Conservation (phyloP, 2,329 filamentous ascomycete species). For the Penicillium sp. region DNA sequence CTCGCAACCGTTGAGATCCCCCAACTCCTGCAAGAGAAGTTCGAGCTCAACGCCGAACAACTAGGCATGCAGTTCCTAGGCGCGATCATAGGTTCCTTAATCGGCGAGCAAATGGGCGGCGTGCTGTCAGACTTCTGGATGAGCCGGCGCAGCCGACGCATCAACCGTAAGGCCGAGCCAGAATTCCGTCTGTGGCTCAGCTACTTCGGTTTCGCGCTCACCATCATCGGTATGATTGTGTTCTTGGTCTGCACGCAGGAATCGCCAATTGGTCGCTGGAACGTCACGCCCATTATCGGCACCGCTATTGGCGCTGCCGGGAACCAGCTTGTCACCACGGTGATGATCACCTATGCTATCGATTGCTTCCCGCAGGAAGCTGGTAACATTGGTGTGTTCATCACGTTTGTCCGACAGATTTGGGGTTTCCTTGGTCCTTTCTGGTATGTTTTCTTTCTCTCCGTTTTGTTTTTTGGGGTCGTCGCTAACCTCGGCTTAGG, state of each 20-base stretch:
- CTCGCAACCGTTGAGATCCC: conserved; percentile 61
- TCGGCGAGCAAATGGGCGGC: conserved; percentile 63
- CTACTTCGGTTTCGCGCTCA: conserved; percentile 54
- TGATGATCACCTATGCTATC: conserved; percentile 61
- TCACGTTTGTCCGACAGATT: conserved; percentile 55
- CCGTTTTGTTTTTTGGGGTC: background rate
- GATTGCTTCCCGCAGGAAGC: conserved; percentile 59
- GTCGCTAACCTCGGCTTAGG: conserved; percentile 27
- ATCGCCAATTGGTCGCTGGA: conserved; percentile 51
- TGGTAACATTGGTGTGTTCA: conserved; percentile 60
- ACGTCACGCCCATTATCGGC: conserved; percentile 58
- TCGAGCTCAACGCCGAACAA: conserved; percentile 58
- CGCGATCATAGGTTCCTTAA: conserved; percentile 58
- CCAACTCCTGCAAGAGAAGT: conserved; percentile 57
- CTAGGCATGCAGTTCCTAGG: conserved; percentile 61
- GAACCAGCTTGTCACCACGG: conserved; percentile 64
- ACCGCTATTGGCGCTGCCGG: conserved; percentile 55
- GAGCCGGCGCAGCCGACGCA: conserved; percentile 38
- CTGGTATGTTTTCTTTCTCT: conserved; percentile 29
- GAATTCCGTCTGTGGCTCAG: conserved; percentile 61
- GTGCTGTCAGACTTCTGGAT: conserved; percentile 59
- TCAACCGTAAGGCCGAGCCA: conserved; percentile 45
- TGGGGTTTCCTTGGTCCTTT: conserved; percentile 43
- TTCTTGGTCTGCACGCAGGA: conserved; percentile 57
- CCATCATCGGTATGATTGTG: conserved; percentile 57